Evolutionary conservation across 768 basidiomycete genomes (phyloP), one percentile per base, ranked within the genome.

Genomic region (Sistotremastrum suecicum): DNA sequence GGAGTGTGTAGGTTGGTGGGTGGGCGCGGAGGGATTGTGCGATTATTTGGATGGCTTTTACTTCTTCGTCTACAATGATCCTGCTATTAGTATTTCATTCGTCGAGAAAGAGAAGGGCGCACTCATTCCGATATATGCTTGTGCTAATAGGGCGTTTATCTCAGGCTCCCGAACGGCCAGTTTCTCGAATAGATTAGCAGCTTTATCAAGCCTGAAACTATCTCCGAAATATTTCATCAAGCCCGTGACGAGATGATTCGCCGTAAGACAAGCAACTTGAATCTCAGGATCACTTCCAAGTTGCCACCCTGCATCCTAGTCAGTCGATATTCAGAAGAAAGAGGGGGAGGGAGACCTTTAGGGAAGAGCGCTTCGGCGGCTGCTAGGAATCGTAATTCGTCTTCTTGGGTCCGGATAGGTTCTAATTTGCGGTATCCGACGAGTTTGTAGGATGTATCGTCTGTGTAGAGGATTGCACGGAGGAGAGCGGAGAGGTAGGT

Each of bases 231-330:
- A 97, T 59, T 98, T 98, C 70, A 97, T 75, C 53, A 98, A 75
- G 0, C 86, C 94, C 7, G 90, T 83, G 0, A 90, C 92, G 28
- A 99, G 73, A 59, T 98, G 95, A 59, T 99, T 99, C 28, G 91
- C 92, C 4, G 95, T 89, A 31, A 90, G 71, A 3, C 91, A 94
- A 1, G 95, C 95, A 9, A 99, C 94, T 59, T 99, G 95, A 28
- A 98, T 94, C 63, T 99, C 95, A 0, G 95, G 95, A 52, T 98
- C 95, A 0, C 91, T 95, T 2, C 94, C 95, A 5, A 98, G 85
- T 58, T 95, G 92, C 95, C 95, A 98, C 34, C 94, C 91, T 42
- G 45, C 7, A 48, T 34, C 7, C 10, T 33, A 4, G 34, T 39
- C 7, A 47, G 6, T 41, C 34, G 9, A 39, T 32, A 41, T 31